A percentile compares a stretch with the other conserved stretches of the same genome.
These are phyloP conservation scores for Talaromyces stipitatus DNA, from an alignment of 495 filamentous ascomycete genomes.

Conservation along the genomic window DNA sequence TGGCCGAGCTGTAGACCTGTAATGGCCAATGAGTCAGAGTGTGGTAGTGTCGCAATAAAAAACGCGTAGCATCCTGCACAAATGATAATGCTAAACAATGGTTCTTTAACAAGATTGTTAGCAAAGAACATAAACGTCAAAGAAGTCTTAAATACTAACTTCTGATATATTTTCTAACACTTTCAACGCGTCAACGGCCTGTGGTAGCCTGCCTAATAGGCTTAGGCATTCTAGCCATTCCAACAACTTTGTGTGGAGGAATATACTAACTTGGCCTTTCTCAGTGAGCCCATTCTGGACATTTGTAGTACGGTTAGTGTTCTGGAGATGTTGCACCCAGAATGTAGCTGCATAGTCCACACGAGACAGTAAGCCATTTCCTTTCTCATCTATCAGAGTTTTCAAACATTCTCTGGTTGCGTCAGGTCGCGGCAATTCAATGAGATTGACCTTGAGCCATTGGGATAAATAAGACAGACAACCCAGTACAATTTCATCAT, in stretches of 20 bases:
- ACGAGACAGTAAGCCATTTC: constrained; percentile 3
- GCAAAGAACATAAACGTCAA: too few relatives aligned
- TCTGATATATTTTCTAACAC: constrained; percentile 7
- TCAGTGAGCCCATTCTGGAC: background rate
- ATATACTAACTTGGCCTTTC: background rate
- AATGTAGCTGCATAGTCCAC: constrained; percentile 14
- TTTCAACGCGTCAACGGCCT: constrained; percentile 8
- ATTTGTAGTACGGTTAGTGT: background rate
- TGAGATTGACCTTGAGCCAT: constrained; percentile 12
- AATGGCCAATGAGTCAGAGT: constrained; percentile 11
- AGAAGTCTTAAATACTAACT: constrained; percentile 4
- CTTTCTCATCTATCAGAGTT: constrained; percentile 2
- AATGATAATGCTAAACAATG: background rate
- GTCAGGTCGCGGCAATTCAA: constrained; percentile 8
- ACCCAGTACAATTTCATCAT: constrained; percentile 11
- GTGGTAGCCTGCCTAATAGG: constrained; percentile 13
- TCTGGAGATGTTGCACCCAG: constrained; percentile 15
- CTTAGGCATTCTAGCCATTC: constrained; percentile 23
- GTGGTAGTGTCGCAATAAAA: constrained; percentile 15
- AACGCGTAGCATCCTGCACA: constrained; percentile 17
- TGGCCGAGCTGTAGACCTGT: constrained; percentile 13
- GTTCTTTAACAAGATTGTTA: too few relatives aligned
- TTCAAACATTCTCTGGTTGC: background rate
- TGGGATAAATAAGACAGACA: constrained; percentile 13
- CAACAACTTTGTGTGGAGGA: constrained; percentile 13